phyloP scores from a whole-genome alignment of 1,139 yeast species.

The Hanseniaspora uvarum region DNA sequence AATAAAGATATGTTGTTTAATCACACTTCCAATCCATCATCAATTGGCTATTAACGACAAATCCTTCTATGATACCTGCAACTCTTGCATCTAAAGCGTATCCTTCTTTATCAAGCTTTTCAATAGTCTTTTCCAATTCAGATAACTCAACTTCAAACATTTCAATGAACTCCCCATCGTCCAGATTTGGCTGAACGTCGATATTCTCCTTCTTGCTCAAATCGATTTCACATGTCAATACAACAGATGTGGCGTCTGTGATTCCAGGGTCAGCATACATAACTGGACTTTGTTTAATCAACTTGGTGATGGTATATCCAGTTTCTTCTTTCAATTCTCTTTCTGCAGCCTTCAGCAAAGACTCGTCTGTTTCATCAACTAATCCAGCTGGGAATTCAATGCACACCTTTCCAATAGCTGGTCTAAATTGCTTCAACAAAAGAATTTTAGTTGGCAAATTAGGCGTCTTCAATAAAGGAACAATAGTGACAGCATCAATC shows the following conservation, averaged over 20 bases:
- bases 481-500: slow-evolving; percentile 81
- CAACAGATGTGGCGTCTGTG: slow-evolving; percentile 75
- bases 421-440: slow-evolving; percentile 80
- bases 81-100: slow-evolving; percentile 77
- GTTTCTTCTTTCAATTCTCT: slow-evolving; percentile 88
- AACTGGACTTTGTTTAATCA: slow-evolving; percentile 42
- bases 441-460: slow-evolving; percentile 47
- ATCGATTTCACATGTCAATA: slow-evolving; percentile 74
- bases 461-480: slow-evolving; percentile 53
- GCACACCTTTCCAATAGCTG: slow-evolving; percentile 79
- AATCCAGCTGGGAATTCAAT: slow-evolving; percentile 94
- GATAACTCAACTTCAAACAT: slow-evolving; percentile 60
- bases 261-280: slow-evolving; percentile 89
- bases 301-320: slow-evolving; percentile 54
- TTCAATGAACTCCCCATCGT: slow-evolving; percentile 83
- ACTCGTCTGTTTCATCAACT: slow-evolving; percentile 69
- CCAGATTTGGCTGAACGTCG: slow-evolving; percentile 63
- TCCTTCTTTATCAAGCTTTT: slow-evolving; percentile 48
- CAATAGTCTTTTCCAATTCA: slow-evolving; percentile 46
- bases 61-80: slow-evolving; percentile 76
- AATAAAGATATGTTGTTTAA: too few species aligned
- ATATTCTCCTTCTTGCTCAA: slow-evolving; percentile 51
- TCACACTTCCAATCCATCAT: slow-evolving; percentile 53
- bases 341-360: slow-evolving; percentile 63
- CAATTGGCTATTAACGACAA: slow-evolving; percentile 56